Evolutionary conservation across 139 green algal species (phyloP).

Genomic region (Tetratostichococcus sp.): DNA sequence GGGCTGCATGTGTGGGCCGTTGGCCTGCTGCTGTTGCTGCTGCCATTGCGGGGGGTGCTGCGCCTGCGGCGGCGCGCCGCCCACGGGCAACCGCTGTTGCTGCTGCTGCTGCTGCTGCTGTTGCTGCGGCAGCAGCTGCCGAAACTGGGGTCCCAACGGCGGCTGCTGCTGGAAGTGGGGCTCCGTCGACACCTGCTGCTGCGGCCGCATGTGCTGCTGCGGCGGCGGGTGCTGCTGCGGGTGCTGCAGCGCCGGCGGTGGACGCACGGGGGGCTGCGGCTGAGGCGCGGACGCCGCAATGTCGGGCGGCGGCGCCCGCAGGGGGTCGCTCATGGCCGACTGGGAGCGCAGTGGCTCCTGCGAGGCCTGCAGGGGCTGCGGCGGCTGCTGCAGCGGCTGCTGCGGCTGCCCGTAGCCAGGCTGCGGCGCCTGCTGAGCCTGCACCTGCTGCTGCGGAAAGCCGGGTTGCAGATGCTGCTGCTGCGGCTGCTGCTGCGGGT

Average conservation of each 20-base stretch:
- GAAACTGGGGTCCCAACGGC: not conserved
- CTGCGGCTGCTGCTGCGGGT: no score
- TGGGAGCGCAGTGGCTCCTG: no score
- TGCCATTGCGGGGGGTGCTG: not conserved
- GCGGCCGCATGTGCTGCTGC: not conserved
- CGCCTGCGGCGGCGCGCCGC: not conserved
- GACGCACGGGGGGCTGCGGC: no score
- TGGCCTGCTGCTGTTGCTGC: slow-evolving; percentile 6
- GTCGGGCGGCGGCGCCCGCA: no score
- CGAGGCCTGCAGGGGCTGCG: slow-evolving; percentile 8
- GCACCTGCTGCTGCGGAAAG: no score
- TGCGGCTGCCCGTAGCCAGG: slow-evolving; percentile 9
- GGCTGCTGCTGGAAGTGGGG: not conserved
- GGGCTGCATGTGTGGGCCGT: no score
- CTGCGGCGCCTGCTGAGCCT: slow-evolving; percentile 3
- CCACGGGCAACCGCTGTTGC: not conserved
- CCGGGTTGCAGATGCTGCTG: no score
- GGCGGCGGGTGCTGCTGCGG: no score
- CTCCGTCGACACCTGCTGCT: slow-evolving; percentile 5
- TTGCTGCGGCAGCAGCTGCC: slow-evolving; percentile 1
- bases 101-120: slow-evolving; percentile 1
- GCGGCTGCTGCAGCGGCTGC: not conserved
- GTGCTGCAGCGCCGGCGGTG: no score
- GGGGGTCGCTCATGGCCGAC: no score
- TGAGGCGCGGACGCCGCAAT: no score